Base-by-base conservation (phyloP, 2,329 filamentous ascomycete genomes). In the Cercospora sesami region DNA sequence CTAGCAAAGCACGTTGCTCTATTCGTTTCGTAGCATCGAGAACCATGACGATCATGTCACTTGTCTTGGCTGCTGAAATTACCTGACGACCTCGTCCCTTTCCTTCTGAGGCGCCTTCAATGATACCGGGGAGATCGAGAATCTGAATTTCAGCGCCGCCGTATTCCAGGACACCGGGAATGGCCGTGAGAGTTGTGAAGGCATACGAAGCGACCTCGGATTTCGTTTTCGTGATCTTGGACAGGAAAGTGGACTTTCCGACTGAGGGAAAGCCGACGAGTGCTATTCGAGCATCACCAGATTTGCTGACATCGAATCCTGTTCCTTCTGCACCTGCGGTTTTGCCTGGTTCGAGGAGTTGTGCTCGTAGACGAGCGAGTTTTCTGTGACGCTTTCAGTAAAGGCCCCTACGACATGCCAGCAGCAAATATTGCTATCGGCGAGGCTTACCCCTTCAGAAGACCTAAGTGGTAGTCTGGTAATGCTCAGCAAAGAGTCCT, bases 251-350 rank as follows among this genome's bases (percentile, higher is more conserved):
- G 2, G 95, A 99, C 83, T 99, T 99, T 79, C 95, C 95, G 62
- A 99, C 95, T 0, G 96, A 99, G 0, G 96, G 95, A 75, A 99
- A 99, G n/a, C 95, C 95, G 64, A 99, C 96, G 2, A 99, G 88
- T 1, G 96, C 93, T 81, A 99, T 98, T 76, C 95, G 89, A 14
- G 95, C 95, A 84, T 99, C 95, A 71, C 95, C 95, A 73, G 91
- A 94, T 82, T 99, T 99, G 79, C 91, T 95, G 51, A 99, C 95
- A 78, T 86, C 81, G 78, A 96, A 99, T 9, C 95, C 95, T 2
- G 90, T 83, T 26, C 95, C 94, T 16, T 89, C 91, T 10, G 91
- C 90, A 16, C 88, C 86, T 39, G 93, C 92, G 9, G 91, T 84
- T 48, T 94, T 94, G 0, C 87, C 90, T 55, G 95, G 95, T 78